phyloP scores from a whole-genome alignment of 306 rosid species.

The Casuarina equisetifolia region DNA sequence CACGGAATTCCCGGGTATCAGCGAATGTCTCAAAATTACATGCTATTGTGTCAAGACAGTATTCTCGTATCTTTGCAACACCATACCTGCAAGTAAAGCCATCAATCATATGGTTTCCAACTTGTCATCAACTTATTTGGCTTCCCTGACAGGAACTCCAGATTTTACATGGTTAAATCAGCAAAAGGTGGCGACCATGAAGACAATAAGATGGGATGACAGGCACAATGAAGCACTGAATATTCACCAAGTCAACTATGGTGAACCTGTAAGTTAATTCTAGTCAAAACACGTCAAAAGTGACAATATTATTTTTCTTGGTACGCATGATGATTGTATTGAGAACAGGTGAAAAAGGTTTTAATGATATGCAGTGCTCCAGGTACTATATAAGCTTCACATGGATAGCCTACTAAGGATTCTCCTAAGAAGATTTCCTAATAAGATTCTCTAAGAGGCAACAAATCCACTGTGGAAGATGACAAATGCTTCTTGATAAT shows the following conservation, averaged over 20 bases:
- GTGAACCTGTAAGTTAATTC: background rate
- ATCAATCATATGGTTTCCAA: background rate
- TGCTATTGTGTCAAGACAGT: constrained; percentile 80
- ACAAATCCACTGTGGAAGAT: background rate
- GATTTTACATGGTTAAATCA: background rate
- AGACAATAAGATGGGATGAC: background rate
- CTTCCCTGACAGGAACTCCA: background rate
- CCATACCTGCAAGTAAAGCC: constrained; percentile 63
- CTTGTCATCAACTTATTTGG: background rate
- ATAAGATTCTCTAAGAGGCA: background rate
- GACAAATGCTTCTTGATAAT: background rate
- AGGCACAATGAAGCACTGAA: background rate
- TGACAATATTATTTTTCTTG: background rate
- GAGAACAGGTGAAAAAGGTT: background rate
- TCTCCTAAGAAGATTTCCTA: no score
- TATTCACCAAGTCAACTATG: background rate
- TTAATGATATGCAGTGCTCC: background rate
- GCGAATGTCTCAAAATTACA: constrained; percentile 87
- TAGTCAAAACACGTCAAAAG: background rate
- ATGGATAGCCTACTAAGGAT: constrained; percentile 2
- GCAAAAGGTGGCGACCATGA: background rate
- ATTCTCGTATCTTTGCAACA: constrained; percentile 78
- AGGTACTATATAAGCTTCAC: background rate
- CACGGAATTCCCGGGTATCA: constrained; percentile 73
- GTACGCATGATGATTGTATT: background rate